A percentile compares a stretch with the other conserved stretches of the same genome.
Evolutionary conservation across 1,284 basidiomycete genomes (phyloP).

Genomic region (Takashimella tepidaria): DNA sequence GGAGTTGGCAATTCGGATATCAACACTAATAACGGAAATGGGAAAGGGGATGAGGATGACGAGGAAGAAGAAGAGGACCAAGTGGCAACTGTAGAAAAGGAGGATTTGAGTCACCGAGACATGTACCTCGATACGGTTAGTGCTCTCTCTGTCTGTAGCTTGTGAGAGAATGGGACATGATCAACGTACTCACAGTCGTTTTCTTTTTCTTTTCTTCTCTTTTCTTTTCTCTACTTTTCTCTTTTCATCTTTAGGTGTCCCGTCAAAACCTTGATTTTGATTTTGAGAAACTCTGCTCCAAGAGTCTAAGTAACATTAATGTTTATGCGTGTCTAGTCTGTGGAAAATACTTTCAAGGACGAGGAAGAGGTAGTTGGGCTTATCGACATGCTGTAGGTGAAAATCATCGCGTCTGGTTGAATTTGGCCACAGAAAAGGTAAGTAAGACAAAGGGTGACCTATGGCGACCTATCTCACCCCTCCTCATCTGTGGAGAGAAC

Average conservation of each 20-base stretch:
- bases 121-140: constrained; percentile 92
- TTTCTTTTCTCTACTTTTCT: neutral
- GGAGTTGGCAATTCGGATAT: constrained; percentile 10
- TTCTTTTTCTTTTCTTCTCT: too few species aligned
- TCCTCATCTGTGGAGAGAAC: too few species aligned
- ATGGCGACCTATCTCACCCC: too few species aligned
- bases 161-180: neutral
- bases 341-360: constrained; percentile 97
- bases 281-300: constrained; percentile 97
- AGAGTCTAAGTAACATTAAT: constrained; percentile 93
- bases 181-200: too few species aligned
- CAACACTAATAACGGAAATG: constrained; percentile 12
- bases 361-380: constrained; percentile 87
- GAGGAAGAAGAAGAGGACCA: constrained; percentile 53
- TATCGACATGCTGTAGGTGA: constrained; percentile 97
- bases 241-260: constrained; percentile 61
- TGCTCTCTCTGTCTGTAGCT: too few species aligned
- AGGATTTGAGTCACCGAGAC: constrained; percentile 64
- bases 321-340: constrained; percentile 97
- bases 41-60: constrained; percentile 25
- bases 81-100: constrained; percentile 44
- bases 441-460: too few species aligned
- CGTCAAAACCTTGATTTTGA: constrained; percentile 90
- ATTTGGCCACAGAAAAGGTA: constrained; percentile 86
- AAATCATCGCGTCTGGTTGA: constrained; percentile 97